Evolutionary conservation across 768 basidiomycete species (phyloP).

Genomic region (Leccinum barrowsii): DNA sequence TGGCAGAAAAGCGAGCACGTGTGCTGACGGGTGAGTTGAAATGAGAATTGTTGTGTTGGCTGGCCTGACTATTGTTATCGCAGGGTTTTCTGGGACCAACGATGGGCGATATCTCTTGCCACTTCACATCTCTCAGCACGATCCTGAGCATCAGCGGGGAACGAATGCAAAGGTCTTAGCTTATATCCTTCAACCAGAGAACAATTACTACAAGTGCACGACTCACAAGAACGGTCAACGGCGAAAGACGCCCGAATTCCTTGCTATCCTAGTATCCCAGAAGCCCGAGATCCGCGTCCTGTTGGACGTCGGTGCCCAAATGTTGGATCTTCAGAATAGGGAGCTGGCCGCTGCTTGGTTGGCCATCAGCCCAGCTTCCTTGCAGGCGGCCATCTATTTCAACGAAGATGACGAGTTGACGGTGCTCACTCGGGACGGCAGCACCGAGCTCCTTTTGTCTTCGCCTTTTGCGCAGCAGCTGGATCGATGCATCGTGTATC

Average conservation of each 20-base stretch:
- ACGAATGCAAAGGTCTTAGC: constrained; percentile 44
- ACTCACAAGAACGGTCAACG: constrained; percentile 11
- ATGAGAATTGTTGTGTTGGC: background rate
- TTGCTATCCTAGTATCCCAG: constrained; percentile 34
- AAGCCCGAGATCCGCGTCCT: constrained; percentile 42
- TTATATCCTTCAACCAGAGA: constrained; percentile 28
- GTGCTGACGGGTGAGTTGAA: constrained; percentile 15
- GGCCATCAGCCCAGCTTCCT: constrained; percentile 3
- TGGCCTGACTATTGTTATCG: constrained; percentile 2
- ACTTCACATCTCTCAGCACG: constrained; percentile 29
- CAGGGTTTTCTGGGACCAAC: constrained; percentile 40
- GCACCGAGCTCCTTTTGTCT: constrained; percentile 24
- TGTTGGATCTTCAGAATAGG: constrained; percentile 46
- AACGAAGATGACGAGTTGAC: constrained; percentile 32
- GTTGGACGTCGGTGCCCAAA: constrained; percentile 55
- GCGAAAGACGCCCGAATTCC: constrained; percentile 14
- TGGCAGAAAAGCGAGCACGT: constrained; percentile 25
- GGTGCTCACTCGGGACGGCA: constrained; percentile 31
- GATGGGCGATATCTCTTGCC: constrained; percentile 39
- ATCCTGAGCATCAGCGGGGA: constrained; percentile 27
- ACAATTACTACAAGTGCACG: constrained; percentile 16
- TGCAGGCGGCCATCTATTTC: constrained; percentile 33
- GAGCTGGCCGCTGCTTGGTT: constrained; percentile 44
- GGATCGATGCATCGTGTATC: constrained; percentile 35
- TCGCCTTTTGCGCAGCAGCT: constrained; percentile 35